phyloP scores from a whole-genome alignment of 805 yeast species.

The Lipomyces starkeyi region DNA sequence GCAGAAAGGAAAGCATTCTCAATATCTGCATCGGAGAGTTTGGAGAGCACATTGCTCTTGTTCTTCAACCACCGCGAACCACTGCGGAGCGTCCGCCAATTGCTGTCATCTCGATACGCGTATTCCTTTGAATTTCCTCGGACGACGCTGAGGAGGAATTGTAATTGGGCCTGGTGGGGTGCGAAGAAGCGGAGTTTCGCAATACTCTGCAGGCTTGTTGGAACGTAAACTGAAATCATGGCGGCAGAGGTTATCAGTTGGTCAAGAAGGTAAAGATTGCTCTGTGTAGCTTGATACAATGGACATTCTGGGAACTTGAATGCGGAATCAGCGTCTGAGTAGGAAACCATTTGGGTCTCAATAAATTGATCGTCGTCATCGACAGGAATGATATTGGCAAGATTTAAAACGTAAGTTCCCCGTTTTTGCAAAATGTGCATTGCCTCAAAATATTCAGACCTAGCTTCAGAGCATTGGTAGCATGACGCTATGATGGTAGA shows the following conservation, averaged over 20 bases:
- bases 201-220: constrained; percentile 27
- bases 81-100: constrained; percentile 32
- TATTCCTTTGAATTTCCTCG: constrained; percentile 32
- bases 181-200: constrained; percentile 31
- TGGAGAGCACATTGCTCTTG: constrained; percentile 35
- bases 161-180: constrained; percentile 28
- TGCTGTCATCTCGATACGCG: constrained; percentile 37
- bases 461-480: constrained; percentile 21
- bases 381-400: not conserved
- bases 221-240: constrained; percentile 31
- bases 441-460: constrained; percentile 22
- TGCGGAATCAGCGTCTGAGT: constrained; percentile 4
- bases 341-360: constrained; percentile 13
- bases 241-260: constrained; percentile 31
- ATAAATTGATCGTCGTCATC: constrained; percentile 12
- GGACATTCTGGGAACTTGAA: constrained; percentile 27
- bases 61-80: constrained; percentile 32
- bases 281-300: constrained; percentile 17
- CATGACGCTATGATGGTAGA: constrained; percentile 30
- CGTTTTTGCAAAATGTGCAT: constrained; percentile 34
- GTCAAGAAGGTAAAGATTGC: constrained; percentile 27
- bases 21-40: constrained; percentile 38
- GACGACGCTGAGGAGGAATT: constrained; percentile 28
- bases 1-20: constrained; percentile 32
- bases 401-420: constrained; percentile 9